Conservation (phyloP, 768 basidiomycete genomes). For the Mycena vitilis region DNA sequence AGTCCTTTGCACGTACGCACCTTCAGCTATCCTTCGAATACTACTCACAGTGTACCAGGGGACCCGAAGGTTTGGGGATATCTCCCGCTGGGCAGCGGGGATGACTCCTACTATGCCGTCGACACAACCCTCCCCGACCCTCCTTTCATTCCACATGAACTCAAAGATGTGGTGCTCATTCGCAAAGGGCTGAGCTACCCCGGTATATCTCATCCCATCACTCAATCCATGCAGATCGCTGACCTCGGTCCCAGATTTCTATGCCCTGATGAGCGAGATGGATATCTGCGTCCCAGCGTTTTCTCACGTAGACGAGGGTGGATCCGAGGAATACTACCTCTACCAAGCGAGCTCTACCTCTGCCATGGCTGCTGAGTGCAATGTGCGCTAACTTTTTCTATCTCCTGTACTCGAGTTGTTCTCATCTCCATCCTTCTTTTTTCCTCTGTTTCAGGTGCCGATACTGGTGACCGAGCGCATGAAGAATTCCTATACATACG, state of each 20-base stretch:
- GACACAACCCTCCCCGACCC: conserved; percentile 42
- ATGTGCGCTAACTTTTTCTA: conserved; percentile 41
- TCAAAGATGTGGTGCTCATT: conserved; percentile 50
- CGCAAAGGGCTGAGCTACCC: conserved; percentile 48
- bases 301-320: conserved; percentile 37
- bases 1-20: conserved; percentile 45
- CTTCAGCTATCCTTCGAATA: background rate
- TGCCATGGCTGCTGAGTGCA: conserved; percentile 52
- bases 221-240: background rate
- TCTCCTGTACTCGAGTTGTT: background rate
- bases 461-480: conserved; percentile 55
- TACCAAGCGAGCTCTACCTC: conserved; percentile 55
- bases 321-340: conserved; percentile 42
- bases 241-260: conserved; percentile 44
- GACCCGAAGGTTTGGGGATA: conserved; percentile 52
- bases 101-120: conserved; percentile 35
- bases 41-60: conserved; percentile 36
- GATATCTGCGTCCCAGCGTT: conserved; percentile 57
- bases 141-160: conserved; percentile 50
- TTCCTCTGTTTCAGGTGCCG: conserved; percentile 44
- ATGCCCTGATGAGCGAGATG: conserved; percentile 49
- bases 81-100: conserved; percentile 40
- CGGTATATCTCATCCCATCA: conserved; percentile 24
- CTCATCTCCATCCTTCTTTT: background rate
- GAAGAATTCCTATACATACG: conserved; percentile 51